Evolutionary conservation across 23 red algal genomes (phyloP).

Genomic region (Gracilaria domingensis): DNA sequence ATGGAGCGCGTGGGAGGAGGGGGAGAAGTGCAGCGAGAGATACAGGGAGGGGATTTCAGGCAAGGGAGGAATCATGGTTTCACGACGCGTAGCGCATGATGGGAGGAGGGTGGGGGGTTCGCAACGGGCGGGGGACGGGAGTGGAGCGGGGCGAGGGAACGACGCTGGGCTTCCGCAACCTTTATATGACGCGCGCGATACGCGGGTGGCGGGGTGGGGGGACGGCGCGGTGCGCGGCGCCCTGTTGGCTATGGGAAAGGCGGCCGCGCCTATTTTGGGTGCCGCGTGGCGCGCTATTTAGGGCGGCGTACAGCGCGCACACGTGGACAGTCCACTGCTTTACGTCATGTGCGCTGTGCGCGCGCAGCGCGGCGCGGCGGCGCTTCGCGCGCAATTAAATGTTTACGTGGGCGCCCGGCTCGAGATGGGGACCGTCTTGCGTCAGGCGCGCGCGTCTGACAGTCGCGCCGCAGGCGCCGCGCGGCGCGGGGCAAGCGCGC

Average conservation of each 20-base stretch:
- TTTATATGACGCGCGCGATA: not conserved
- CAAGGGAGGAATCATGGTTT: not conserved
- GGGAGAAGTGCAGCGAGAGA: conserved; percentile 19
- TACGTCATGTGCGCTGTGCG: not conserved
- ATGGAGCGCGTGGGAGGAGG: conserved; percentile 7
- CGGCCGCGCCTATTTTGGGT: not conserved
- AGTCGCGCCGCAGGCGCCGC: not conserved
- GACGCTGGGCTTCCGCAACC: not conserved
- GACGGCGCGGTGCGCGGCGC: not conserved
- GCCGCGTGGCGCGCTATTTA: not conserved
- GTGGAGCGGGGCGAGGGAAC: not conserved
- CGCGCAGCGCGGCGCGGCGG: not conserved
- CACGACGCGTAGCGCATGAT: not conserved
- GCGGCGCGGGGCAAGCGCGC: not conserved
- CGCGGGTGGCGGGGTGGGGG: too few relatives aligned
- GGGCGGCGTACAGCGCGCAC: not conserved
- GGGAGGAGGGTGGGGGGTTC: too few relatives aligned
- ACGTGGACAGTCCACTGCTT: not conserved
- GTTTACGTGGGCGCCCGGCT: not conserved
- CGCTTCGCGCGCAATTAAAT: not conserved
- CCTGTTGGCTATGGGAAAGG: too few relatives aligned
- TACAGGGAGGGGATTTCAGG: not conserved
- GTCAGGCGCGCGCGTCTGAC: not conserved
- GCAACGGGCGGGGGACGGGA: too few relatives aligned
- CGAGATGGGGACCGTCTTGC: not conserved